Evolutionary conservation across 78 protist genomes (phyloP).

Genomic region (Creolimax fragrantissima): DNA sequence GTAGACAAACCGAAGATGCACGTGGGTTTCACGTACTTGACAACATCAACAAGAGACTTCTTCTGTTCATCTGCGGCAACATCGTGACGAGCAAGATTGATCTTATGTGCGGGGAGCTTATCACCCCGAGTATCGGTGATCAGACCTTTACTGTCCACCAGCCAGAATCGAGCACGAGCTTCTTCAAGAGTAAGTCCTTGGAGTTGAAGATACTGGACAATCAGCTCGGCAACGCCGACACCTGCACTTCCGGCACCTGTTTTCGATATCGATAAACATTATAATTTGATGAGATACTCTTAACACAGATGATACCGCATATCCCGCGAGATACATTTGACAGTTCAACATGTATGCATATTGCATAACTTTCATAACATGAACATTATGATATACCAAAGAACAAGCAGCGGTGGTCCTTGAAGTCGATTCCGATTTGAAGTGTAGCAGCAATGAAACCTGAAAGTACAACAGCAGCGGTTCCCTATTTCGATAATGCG

Average conservation of each 20-base stretch:
- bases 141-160: slow-evolving; percentile 55
- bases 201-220: background rate
- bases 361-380: no score
- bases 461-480: slow-evolving; percentile 79
- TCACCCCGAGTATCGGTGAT: background rate
- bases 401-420: slow-evolving; percentile 21
- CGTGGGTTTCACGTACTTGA: slow-evolving; percentile 59
- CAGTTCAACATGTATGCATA: no score
- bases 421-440: slow-evolving; percentile 46
- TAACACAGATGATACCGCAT: no score
- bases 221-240: slow-evolving; percentile 61
- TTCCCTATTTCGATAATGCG: no score
- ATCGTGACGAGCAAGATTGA: background rate
- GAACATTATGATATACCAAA: no score
- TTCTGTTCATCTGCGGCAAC: background rate
- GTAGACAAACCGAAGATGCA: slow-evolving; percentile 79
- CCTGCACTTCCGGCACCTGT: slow-evolving; percentile 51
- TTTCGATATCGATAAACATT: no score
- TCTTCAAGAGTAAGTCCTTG: slow-evolving; percentile 51
- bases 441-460: slow-evolving; percentile 63
- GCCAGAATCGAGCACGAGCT: slow-evolving; percentile 57
- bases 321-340: no score
- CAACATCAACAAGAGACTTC: background rate
- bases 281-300: no score
- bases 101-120: background rate